phyloP scores from a whole-genome alignment of 1,284 basidiomycete genomes.

The Leccinum pallidistipes region DNA sequence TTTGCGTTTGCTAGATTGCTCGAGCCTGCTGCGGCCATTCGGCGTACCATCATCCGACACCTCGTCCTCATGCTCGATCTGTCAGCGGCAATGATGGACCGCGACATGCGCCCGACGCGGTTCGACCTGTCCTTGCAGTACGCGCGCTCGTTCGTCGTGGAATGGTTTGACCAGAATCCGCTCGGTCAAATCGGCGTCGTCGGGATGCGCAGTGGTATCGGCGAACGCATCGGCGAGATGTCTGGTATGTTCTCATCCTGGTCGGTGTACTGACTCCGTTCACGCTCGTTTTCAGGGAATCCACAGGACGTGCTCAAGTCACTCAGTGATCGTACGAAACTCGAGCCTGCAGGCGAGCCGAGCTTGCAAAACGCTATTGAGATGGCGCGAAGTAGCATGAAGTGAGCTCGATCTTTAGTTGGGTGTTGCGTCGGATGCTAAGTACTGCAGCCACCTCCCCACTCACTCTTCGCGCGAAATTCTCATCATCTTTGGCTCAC shows the following conservation, averaged over 20 bases:
- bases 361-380: conserved; percentile 96
- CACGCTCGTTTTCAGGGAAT: conserved; percentile 61
- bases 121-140: conserved; percentile 91
- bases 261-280: background rate
- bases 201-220: conserved; percentile 87
- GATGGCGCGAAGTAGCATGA: conserved; percentile 91
- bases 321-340: conserved; percentile 83
- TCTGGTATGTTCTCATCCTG: conserved; percentile 57
- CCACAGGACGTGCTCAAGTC: conserved; percentile 90
- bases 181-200: conserved; percentile 95
- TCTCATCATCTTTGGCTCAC: conserved; percentile 88
- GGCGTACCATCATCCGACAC: conserved; percentile 95
- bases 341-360: conserved; percentile 91
- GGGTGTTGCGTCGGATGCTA: conserved; percentile 1
- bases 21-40: conserved; percentile 83
- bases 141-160: conserved; percentile 85
- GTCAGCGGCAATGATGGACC: conserved; percentile 90
- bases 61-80: conserved; percentile 90
- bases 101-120: conserved; percentile 92
- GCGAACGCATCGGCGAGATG: conserved; percentile 87
- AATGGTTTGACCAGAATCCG: conserved; percentile 99
- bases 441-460: conserved; percentile 76
- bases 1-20: conserved; percentile 50
- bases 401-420: conserved; percentile 44
- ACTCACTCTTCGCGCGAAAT: conserved; percentile 96